These are phyloP conservation scores for Cucurbita argyrosperma DNA, from an alignment of 306 rosid species.

Conservation along the genomic window DNA sequence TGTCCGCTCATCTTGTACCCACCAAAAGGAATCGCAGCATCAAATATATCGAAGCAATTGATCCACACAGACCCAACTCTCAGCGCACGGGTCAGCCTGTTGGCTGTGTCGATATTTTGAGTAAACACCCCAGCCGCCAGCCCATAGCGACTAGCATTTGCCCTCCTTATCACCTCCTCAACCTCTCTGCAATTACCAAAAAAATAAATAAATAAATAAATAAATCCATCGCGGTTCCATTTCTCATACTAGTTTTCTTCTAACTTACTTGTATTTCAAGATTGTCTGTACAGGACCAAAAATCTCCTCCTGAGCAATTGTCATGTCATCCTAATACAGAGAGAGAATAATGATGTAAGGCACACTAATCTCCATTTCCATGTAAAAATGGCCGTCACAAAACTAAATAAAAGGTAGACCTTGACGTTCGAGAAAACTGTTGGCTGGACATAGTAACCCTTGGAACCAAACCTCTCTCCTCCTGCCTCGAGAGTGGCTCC, in stretches of 20 bases:
- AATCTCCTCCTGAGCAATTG: conserved; percentile 74
- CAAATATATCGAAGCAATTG: conserved; percentile 67
- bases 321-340: conserved; percentile 55
- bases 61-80: conserved; percentile 70
- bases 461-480: conserved; percentile 58
- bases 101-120: conserved; percentile 53
- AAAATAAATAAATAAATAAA: neutral
- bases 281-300: conserved; percentile 91
- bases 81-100: conserved; percentile 54
- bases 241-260: neutral
- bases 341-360: conserved; percentile 1
- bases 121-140: conserved; percentile 91
- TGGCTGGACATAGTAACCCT: conserved; percentile 72
- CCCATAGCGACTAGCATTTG: conserved; percentile 52
- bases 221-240: neutral
- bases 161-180: conserved; percentile 60
- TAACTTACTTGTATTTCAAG: conserved; percentile 65
- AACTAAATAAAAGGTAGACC: conserved; percentile 14
- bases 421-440: conserved; percentile 80
- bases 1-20: conserved; percentile 91
- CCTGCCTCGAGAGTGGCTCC: conserved; percentile 88
- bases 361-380: neutral
- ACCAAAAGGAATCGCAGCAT: conserved; percentile 91
- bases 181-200: conserved; percentile 33
- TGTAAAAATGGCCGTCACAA: neutral